Evolutionary conservation across 257 asterid genomes (phyloP).

Genomic region (Schizonepeta tenuifolia): DNA sequence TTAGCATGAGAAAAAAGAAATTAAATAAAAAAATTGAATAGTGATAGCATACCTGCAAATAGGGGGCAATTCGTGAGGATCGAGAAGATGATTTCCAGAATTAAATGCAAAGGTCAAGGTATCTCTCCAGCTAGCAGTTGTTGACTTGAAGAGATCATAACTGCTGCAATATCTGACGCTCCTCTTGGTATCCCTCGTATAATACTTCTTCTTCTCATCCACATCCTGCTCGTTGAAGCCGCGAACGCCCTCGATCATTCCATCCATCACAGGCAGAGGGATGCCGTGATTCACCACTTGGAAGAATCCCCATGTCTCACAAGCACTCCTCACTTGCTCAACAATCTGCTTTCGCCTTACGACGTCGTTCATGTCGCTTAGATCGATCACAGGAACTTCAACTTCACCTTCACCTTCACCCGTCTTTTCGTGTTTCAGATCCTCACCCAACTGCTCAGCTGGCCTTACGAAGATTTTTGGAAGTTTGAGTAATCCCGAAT

Average conservation of each 20-base stretch:
- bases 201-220: conserved; percentile 51
- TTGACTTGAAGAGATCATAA: conserved; percentile 44
- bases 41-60: conserved; percentile 48
- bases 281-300: conserved; percentile 56
- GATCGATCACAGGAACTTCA: conserved; percentile 47
- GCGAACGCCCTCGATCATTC: conserved; percentile 36
- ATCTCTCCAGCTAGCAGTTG: conserved; percentile 68
- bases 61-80: conserved; percentile 45
- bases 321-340: conserved; percentile 39
- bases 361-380: conserved; percentile 27
- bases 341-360: conserved; percentile 28
- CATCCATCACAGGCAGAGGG: conserved; percentile 36
- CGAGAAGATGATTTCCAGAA: neutral
- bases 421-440: neutral
- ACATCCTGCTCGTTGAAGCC: conserved; percentile 44
- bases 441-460: conserved; percentile 29
- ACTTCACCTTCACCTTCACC: neutral
- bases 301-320: conserved; percentile 56
- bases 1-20: too few species aligned
- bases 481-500: conserved; percentile 39
- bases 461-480: conserved; percentile 54
- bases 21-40: too few species aligned
- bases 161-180: conserved; percentile 44
- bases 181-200: conserved; percentile 40
- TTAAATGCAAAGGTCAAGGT: conserved; percentile 36